Evolutionary conservation across 2,329 filamentous ascomycete genomes (phyloP).

Genomic region (Trichoderma sp.): DNA sequence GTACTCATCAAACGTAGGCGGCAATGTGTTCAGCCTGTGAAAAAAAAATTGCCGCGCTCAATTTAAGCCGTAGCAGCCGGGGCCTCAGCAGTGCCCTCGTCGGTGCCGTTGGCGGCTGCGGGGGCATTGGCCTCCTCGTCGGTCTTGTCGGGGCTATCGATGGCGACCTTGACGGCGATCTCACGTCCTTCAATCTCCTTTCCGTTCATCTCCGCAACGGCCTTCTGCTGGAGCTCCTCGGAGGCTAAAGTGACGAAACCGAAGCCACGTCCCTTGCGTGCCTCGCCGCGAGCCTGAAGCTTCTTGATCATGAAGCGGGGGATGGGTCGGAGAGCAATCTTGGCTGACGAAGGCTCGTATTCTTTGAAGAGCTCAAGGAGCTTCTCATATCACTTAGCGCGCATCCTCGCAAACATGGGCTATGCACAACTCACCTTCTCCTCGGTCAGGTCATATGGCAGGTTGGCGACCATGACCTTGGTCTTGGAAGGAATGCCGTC

Average conservation of each 20-base stretch:
- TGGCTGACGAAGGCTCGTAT: slow-evolving; percentile 90
- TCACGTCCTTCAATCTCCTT: slow-evolving; percentile 98
- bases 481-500: slow-evolving; percentile 98
- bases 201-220: slow-evolving; percentile 96
- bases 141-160: slow-evolving; percentile 97
- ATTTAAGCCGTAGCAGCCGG: slow-evolving; percentile 34
- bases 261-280: slow-evolving; percentile 98
- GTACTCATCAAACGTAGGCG: slow-evolving; percentile 31
- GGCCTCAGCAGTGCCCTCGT: slow-evolving; percentile 30
- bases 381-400: slow-evolving; percentile 45
- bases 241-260: slow-evolving; percentile 95
- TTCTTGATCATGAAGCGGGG: slow-evolving; percentile 99
- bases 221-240: slow-evolving; percentile 96
- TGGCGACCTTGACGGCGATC: slow-evolving; percentile 99
- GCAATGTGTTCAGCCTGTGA: slow-evolving; percentile 28
- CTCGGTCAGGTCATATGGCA: slow-evolving; percentile 96
- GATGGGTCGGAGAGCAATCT: slow-evolving; percentile 97
- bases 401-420: background rate
- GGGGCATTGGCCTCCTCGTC: slow-evolving; percentile 73
- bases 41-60: slow-evolving; percentile 23
- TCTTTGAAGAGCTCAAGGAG: slow-evolving; percentile 95
- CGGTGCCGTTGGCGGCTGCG: slow-evolving; percentile 45
- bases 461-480: slow-evolving; percentile 99
- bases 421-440: slow-evolving; percentile 67
- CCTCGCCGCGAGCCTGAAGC: slow-evolving; percentile 94